Evolutionary conservation across 257 asterid species (phyloP), one percentile per base, ranked within the genome.

Genomic region (Asclepias syriaca): DNA sequence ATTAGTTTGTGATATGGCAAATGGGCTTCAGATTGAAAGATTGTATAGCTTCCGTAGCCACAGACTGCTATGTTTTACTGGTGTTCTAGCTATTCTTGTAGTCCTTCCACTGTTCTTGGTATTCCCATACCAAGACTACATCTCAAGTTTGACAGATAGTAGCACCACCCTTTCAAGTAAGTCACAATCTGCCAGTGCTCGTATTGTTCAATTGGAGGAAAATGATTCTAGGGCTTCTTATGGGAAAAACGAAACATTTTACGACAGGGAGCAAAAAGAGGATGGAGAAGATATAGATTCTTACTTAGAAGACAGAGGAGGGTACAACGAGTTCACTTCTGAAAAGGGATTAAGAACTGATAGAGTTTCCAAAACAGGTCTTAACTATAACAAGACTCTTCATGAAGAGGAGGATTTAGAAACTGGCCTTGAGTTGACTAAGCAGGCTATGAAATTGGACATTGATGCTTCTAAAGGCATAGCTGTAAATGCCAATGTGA

Each of bases 41-140:
- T 51, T 77, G 57, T 65, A 61, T 67, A 72, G 45, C 55, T 65
- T 77, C 24, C 74, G 15, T 1, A 72, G 71, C 39, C 18, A 53
- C 67, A 72, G 77, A 56, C 59, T 83, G 54, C 66, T 81, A 21
- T 75, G 48, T 13, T 13, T 75, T 61, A 67, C 73, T 73, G 85
- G 78, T 48, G 67, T 70, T 74, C 66, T 79, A 9, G 15, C 81
- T 78, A 70, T 68, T 50, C 65, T 77, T 72, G 72, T 74, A 46
- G 49, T 74, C 69, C 68, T 88, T 66, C 67, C 77, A 21, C 79
- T 76, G 77, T 68, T 84, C n/a, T 69, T 78, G 22, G 64, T 79
- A 71, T 53, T 71, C 53, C 85, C 85, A 34, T 69, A 72, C 70
- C 76, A 75, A 19, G 76, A 74, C 69, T 74, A 74, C 77, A 71